These are phyloP conservation scores for Fusarium chaquense DNA, from an alignment of 2,329 filamentous ascomycete genomes.

Conservation along the genomic window DNA sequence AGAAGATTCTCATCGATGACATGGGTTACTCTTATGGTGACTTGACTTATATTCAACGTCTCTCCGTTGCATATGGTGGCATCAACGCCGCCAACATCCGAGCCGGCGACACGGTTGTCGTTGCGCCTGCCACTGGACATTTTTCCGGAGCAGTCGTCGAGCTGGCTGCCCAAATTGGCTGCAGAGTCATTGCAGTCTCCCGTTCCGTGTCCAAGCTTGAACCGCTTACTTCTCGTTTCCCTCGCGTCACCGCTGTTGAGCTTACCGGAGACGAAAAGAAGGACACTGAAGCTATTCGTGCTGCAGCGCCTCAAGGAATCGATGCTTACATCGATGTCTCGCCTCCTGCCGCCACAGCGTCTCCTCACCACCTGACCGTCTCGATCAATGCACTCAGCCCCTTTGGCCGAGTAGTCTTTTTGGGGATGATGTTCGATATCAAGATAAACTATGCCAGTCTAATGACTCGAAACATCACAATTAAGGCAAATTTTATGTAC, in stretches of 20 bases:
- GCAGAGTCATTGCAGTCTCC: slow-evolving; percentile 33
- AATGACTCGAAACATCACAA: slow-evolving; percentile 21
- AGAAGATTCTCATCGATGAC: slow-evolving; percentile 1
- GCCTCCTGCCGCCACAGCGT: slow-evolving; percentile 20
- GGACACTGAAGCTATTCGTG: slow-evolving; percentile 5
- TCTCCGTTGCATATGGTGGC: slow-evolving; percentile 31
- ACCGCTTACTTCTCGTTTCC: slow-evolving; percentile 13
- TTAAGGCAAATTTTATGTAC: slow-evolving; percentile 35
- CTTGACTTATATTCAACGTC: slow-evolving; percentile 33
- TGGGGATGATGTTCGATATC: slow-evolving; percentile 27
- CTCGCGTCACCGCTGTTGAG: slow-evolving; percentile 11
- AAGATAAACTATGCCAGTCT: slow-evolving; percentile 29
- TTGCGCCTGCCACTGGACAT: slow-evolving; percentile 33
- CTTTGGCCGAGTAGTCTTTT: slow-evolving; percentile 3
- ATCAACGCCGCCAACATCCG: slow-evolving; percentile 13
- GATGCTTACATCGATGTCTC: slow-evolving; percentile 39
- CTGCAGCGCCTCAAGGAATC: not conserved
- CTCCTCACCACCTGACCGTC: slow-evolving; percentile 15
- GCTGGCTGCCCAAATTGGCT: slow-evolving; percentile 33
- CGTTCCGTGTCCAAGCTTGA: slow-evolving; percentile 17
- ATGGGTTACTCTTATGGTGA: slow-evolving; percentile 36
- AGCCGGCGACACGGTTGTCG: slow-evolving; percentile 29
- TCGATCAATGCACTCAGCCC: slow-evolving; percentile 7
- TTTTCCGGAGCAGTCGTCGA: slow-evolving; percentile 37
- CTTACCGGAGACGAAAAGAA: slow-evolving; percentile 22